Evolutionary conservation across 129 eudicot genomes (phyloP).

Genomic region (Solidago caesia): DNA sequence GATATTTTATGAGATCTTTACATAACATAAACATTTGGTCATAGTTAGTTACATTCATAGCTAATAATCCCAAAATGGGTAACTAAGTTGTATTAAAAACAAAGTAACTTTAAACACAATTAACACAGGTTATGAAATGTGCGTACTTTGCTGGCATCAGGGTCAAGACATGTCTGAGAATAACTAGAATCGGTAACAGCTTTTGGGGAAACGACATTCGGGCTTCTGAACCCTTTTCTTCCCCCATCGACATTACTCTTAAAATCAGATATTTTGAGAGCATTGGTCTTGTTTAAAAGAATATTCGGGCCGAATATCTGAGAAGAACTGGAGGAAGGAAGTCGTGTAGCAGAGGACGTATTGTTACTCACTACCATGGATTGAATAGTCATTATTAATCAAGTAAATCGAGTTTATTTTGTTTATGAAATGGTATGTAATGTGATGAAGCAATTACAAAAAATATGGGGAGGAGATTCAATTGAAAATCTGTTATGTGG

Average conservation of each 20-base stretch:
- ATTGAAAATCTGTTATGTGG: slow-evolving; percentile 35
- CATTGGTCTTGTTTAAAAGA: slow-evolving; percentile 7
- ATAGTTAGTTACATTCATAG: too few relatives aligned
- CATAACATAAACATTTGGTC: too few relatives aligned
- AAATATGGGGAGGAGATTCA: slow-evolving; percentile 38
- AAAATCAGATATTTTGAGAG: slow-evolving; percentile 9
- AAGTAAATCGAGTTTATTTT: not conserved
- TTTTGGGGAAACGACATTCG: slow-evolving; percentile 42
- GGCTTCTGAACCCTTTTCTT: slow-evolving; percentile 11
- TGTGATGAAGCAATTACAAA: not conserved
- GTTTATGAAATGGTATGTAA: not conserved
- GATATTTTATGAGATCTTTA: too few relatives aligned
- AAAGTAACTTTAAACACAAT: too few relatives aligned
- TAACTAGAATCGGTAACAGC: slow-evolving; percentile 63
- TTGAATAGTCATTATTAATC: not conserved
- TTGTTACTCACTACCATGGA: slow-evolving; percentile 13
- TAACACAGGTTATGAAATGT: not conserved
- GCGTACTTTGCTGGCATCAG: slow-evolving; percentile 55
- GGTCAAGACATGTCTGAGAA: slow-evolving; percentile 66
- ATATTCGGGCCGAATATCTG: slow-evolving; percentile 35
- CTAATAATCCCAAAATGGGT: not conserved
- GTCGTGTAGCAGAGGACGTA: slow-evolving; percentile 4
- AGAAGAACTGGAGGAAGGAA: slow-evolving; percentile 22
- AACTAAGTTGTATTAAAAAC: too few relatives aligned
- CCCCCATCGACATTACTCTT: not conserved